Evolutionary conservation across 2,329 filamentous ascomycete genomes (phyloP), one percentile per base, ranked within the genome.

Genomic region (Aspergillus fumigatiaffinis): DNA sequence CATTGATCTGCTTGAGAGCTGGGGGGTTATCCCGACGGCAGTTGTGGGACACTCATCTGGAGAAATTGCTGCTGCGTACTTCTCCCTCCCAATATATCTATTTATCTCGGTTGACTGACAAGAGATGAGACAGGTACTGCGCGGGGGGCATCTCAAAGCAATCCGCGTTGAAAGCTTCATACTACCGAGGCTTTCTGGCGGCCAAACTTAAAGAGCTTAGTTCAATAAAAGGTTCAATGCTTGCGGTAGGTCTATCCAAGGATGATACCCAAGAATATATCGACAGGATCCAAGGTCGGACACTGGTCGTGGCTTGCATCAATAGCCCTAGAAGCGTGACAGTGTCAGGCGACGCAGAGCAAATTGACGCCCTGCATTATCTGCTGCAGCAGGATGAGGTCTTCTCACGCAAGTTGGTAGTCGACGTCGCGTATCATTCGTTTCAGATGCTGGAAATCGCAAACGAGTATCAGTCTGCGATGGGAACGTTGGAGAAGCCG

Each of bases 401-500:
- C 26, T 53, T 53, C 21, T 35, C 52, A 12, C 42, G 23, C n/a
- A 46, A 29, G 20, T 53, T 53, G 12, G 23, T 21, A 7, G 52
- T 53, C 9, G 48, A 53, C 17, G 52, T 53, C 20, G 52, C 52
- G 32, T 53, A 53, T 14, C 52, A 53, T 14, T 53, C 52, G 1
- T 32, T 32, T 28, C 52, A 53, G 17, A 53, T 53, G 52, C 26
- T 17, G 20, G 28, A 28, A 7, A 32, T 53, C 8, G 52, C 52
- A 53, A 32, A 35, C 3, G 42, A 46, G 4, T 53, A 53, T 21
- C 25, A 23, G 12, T 20, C 14, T 10, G 25, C 52, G 10, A 53
- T 53, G 20, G 52, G 38, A 14, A 41, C 44, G 9, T 20, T 46
- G 14, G 41, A 48, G 3, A 0, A 83, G 83, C 46, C 82, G 84